Evolutionary conservation across 1,284 basidiomycete genomes (phyloP).

Genomic region (Chalciporus sp.): DNA sequence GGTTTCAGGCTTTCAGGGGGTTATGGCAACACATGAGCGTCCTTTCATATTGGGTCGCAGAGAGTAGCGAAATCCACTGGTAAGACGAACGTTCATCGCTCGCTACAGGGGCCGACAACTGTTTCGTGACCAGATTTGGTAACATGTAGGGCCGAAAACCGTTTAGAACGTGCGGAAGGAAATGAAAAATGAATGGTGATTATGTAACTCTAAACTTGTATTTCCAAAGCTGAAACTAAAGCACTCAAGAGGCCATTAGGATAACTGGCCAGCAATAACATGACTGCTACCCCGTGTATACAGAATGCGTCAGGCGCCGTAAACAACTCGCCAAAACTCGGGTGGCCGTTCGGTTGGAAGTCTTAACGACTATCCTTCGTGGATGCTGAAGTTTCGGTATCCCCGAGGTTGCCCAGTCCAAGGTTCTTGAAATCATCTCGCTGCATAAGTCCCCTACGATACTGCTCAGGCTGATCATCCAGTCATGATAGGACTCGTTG

Average conservation of each 20-base stretch:
- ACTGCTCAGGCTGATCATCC: not conserved
- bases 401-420: slow-evolving; percentile 62
- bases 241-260: no score
- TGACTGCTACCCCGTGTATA: no score
- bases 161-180: not conserved
- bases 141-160: not conserved
- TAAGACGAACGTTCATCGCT: slow-evolving; percentile 29
- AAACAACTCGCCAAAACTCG: not conserved
- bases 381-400: slow-evolving; percentile 16
- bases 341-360: not conserved
- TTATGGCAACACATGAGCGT: slow-evolving; percentile 1
- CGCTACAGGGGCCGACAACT: not conserved
- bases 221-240: no score
- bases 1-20: not conserved
- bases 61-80: slow-evolving; percentile 11
- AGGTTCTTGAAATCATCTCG: slow-evolving; percentile 87
- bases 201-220: no score
- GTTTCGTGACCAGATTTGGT: not conserved
- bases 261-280: no score
- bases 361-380: slow-evolving; percentile 11
- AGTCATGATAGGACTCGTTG: not conserved
- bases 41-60: slow-evolving; percentile 10
- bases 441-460: slow-evolving; percentile 81
- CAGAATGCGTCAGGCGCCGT: not conserved
- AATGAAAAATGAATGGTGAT: not conserved